phyloP scores from a whole-genome alignment of 164 flowering plant genomes.

The Stephania japonica region DNA sequence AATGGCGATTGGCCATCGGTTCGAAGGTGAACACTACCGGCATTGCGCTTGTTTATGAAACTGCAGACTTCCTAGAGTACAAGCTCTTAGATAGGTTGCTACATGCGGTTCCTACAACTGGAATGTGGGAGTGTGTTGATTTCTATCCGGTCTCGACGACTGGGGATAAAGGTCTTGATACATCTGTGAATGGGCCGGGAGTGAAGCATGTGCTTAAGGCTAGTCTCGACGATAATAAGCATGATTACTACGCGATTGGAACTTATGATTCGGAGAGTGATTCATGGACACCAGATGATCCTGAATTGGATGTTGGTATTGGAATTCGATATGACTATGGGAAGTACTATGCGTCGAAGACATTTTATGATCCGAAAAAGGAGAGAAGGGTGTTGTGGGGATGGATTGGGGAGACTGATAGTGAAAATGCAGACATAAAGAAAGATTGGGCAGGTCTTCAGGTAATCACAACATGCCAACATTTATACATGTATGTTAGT shows the following conservation, averaged over 20 bases:
- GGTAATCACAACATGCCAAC: conserved; percentile 26
- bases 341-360: conserved; percentile 72
- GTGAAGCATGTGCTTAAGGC: conserved; percentile 74
- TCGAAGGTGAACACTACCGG: conserved; percentile 56
- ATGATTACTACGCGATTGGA: conserved; percentile 77
- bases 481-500: background rate
- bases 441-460: conserved; percentile 75
- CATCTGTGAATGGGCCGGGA: conserved; percentile 49
- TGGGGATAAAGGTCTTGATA: conserved; percentile 46
- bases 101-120: conserved; percentile 65
- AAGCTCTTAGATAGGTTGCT: conserved; percentile 32
- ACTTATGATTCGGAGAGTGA: conserved; percentile 33
- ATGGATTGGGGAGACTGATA: conserved; percentile 72
- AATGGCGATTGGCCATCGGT: conserved; percentile 63
- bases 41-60: conserved; percentile 56
- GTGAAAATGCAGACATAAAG: conserved; percentile 44
- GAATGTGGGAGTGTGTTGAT: conserved; percentile 99
- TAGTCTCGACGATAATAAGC: conserved; percentile 58
- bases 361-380: conserved; percentile 67
- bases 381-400: conserved; percentile 75
- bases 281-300: conserved; percentile 64
- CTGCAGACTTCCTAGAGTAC: conserved; percentile 48
- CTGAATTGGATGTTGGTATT: conserved; percentile 57
- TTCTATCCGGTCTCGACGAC: conserved; percentile 61
- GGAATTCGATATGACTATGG: conserved; percentile 72